Evolutionary conservation across 495 filamentous ascomycete species (phyloP), one percentile per base, ranked within the genome.

Genomic region (Aspergillus haitiensis): DNA sequence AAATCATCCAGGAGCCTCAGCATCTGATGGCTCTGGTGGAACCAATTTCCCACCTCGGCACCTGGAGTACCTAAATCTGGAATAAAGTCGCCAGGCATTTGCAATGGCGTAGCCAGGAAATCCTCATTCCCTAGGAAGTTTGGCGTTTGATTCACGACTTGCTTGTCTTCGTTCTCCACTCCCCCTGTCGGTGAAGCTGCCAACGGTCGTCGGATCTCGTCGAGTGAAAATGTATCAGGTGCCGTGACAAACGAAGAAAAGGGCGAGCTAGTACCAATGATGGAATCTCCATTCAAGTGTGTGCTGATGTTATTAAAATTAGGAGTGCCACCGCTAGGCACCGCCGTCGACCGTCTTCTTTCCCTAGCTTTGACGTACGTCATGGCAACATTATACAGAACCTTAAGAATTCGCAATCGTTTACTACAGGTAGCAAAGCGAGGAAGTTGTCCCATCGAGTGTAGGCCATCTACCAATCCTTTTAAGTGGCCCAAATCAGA

Each of bases 1-100:
- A 40, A 40, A 3, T 40, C 37, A 10, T 18, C 86, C 6, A 40
- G 37, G 37, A 40, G 13, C 15, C 31, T 50, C 18, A 27, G n/a
- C 12, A 21, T 16, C n/a, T 50, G 16, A 7, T 50, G 47, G 47
- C 15, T 21, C 10, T 50, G 47, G 18, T 50, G 31, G 70, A 7
- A 77, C 37, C 37, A 40, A 40, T 3, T 4, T 40, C 37, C 37
- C 37, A 40, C 10, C 37, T 40, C 11, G 37, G 7, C 37, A 40
- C 37, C 37, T 3, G 37, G 11, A n/a, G 37, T 40, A 8, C n/a
- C 37, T 7, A 40, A n/a, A 10, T 40, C 37, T n/a, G n/a, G 10
- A 40, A 10, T n/a, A 40, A n/a, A 40, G n/a, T n/a, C 37, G n/a
- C n/a, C 37, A 40, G 10, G 3, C n/a, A 40, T n/a, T n/a, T 40